These are phyloP conservation scores for Inonotus obliquus DNA, from an alignment of 1,284 basidiomycete species.

Conservation along the genomic window DNA sequence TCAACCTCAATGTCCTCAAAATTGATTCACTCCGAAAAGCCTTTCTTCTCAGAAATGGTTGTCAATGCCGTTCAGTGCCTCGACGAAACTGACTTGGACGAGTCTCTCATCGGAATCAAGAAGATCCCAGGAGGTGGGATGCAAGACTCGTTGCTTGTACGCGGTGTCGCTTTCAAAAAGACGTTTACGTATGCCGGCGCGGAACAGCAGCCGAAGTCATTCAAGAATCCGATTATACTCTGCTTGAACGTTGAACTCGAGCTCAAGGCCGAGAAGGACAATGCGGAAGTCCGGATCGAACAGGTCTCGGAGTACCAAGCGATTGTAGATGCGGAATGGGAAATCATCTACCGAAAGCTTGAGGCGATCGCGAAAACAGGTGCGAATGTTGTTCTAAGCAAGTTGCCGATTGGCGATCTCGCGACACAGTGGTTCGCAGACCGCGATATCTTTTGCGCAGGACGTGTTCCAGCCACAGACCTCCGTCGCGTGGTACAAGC, in stretches of 20 bases:
- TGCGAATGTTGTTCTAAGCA: constrained; percentile 96
- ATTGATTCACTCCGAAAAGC: constrained; percentile 97
- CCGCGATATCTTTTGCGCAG: constrained; percentile 98
- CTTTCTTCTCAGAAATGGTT: constrained; percentile 99
- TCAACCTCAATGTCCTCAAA: constrained; percentile 99
- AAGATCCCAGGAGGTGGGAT: constrained; percentile 99
- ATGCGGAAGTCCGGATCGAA: constrained; percentile 96
- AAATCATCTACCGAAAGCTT: constrained; percentile 98
- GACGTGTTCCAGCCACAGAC: constrained; percentile 89
- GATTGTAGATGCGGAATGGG: constrained; percentile 99
- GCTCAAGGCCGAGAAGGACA: constrained; percentile 99
- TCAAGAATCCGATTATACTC: constrained; percentile 85
- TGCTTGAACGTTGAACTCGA: constrained; percentile 98
- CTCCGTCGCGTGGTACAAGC: constrained; percentile 94
- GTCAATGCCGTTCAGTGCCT: constrained; percentile 94
- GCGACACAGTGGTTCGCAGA: constrained; percentile 99
- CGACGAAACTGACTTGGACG: constrained; percentile 92
- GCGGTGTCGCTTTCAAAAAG: constrained; percentile 98
- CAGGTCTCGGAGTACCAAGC: constrained; percentile 98
- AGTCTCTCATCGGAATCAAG: constrained; percentile 96
- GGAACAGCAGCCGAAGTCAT: constrained; percentile 97
- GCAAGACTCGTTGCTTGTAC: constrained; percentile 89
- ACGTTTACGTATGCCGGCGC: constrained; percentile 99
- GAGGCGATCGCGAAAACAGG: constrained; percentile 96
- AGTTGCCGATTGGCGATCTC: constrained; percentile 97